phyloP scores from a whole-genome alignment of 2,329 filamentous ascomycete species.

The Cladosporium oxysporum region DNA sequence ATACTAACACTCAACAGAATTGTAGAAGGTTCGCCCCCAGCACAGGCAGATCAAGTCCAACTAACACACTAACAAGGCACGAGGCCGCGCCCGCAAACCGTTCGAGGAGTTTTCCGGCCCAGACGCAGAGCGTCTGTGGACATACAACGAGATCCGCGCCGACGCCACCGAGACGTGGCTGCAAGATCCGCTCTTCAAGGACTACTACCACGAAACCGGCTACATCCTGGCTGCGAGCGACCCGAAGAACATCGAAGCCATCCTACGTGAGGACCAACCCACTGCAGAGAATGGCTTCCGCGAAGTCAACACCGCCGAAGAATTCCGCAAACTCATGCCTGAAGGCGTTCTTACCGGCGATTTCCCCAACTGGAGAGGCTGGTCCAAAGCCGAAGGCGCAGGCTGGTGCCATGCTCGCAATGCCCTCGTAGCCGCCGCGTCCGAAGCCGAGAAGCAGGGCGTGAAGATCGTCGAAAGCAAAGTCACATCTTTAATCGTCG shows the following conservation, averaged over 20 bases:
- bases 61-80: conserved; percentile 23
- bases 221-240: conserved; percentile 51
- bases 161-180: conserved; percentile 47
- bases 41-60: background rate
- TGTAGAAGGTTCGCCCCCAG: conserved; percentile 40
- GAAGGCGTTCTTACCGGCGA: conserved; percentile 52
- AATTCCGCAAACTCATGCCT: conserved; percentile 55
- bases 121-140: conserved; percentile 15
- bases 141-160: conserved; percentile 32
- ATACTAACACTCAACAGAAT: conserved; percentile 32
- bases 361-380: conserved; percentile 55
- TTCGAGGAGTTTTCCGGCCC: conserved; percentile 14
- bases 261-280: conserved; percentile 27
- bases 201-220: conserved; percentile 50
- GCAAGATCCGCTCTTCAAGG: conserved; percentile 45
- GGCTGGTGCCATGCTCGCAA: conserved; percentile 58
- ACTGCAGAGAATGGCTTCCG: conserved; percentile 29
- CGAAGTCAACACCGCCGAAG: conserved; percentile 44
- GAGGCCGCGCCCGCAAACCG: conserved; percentile 18
- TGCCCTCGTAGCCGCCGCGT: conserved; percentile 48
- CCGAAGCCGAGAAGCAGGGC: conserved; percentile 49
- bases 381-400: conserved; percentile 46
- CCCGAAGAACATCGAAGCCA: conserved; percentile 37
- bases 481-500: conserved; percentile 43
- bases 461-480: conserved; percentile 50